These are phyloP conservation scores for Musa balbisiana DNA, from an alignment of 202 grass and related monocot genomes.

Conservation along the genomic window DNA sequence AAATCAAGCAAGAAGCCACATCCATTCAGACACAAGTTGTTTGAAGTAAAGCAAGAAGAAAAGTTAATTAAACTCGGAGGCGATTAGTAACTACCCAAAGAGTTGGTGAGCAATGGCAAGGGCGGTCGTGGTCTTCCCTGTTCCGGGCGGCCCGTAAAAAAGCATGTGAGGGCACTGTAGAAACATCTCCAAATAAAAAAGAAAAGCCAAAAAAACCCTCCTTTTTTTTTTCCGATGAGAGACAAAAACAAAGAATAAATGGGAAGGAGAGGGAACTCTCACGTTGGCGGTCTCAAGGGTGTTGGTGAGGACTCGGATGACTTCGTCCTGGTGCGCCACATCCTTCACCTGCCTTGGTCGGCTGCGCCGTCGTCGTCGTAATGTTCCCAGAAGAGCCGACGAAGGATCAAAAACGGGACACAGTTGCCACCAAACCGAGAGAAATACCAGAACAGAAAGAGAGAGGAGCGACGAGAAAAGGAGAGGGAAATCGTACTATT, in stretches of 20 bases:
- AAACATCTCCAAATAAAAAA: constrained; percentile 15
- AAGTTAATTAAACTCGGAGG: not conserved
- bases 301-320: constrained; percentile 88
- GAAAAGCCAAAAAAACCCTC: not conserved
- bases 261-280: constrained; percentile 12
- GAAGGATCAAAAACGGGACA: constrained; percentile 6
- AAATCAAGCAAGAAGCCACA: not conserved
- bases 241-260: constrained; percentile 6
- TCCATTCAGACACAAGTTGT: not conserved
- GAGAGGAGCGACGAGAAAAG: not conserved
- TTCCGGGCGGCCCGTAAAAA: constrained; percentile 91
- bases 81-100: constrained; percentile 46
- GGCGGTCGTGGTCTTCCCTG: constrained; percentile 88
- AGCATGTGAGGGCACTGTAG: constrained; percentile 88
- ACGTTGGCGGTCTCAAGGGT: constrained; percentile 86
- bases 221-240: not conserved
- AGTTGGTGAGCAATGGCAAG: constrained; percentile 90
- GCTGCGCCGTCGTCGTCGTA: constrained; percentile 29
- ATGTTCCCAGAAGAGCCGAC: not conserved
- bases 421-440: not conserved
- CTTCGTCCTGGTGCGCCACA: constrained; percentile 96
- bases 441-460: not conserved
- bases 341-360: constrained; percentile 96
- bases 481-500: constrained; percentile 50
- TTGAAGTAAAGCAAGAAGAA: not conserved